These are phyloP conservation scores for Penicillium coffeae DNA, from an alignment of 495 filamentous ascomycete genomes.

Conservation along the genomic window DNA sequence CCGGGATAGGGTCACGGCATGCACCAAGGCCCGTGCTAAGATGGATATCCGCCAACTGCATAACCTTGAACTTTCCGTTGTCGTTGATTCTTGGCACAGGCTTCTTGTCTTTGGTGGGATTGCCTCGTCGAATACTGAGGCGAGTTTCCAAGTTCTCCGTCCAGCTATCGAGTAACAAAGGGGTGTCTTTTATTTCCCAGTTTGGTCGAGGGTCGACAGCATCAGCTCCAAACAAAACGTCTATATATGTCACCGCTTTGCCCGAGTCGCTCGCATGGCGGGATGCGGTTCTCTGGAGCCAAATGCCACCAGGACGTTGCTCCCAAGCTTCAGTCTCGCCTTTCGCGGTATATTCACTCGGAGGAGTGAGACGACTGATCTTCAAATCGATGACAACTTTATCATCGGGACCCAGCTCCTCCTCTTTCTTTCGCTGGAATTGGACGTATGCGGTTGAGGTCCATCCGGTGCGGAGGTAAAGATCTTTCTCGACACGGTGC, in stretches of 20 bases:
- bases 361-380: slow-evolving; percentile 73
- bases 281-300: slow-evolving; percentile 78
- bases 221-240: slow-evolving; percentile 90
- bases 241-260: slow-evolving; percentile 74
- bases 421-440: slow-evolving; percentile 81
- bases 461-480: slow-evolving; percentile 73
- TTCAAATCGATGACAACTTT: slow-evolving; percentile 80
- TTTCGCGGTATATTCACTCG: slow-evolving; percentile 50
- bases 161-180: slow-evolving; percentile 61
- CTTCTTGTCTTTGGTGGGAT: slow-evolving; percentile 52
- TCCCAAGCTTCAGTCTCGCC: slow-evolving; percentile 73
- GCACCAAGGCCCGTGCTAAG: slow-evolving; percentile 80
- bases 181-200: slow-evolving; percentile 72
- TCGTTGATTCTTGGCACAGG: slow-evolving; percentile 73
- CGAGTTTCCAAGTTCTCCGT: slow-evolving; percentile 62
- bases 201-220: slow-evolving; percentile 81
- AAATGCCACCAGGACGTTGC: slow-evolving; percentile 70
- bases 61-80: slow-evolving; percentile 94
- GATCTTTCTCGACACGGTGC: slow-evolving; percentile 87
- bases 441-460: slow-evolving; percentile 78
- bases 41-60: slow-evolving; percentile 91
- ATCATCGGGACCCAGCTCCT: slow-evolving; percentile 71
- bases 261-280: slow-evolving; percentile 75
- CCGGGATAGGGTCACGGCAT: slow-evolving; percentile 80
- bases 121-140: slow-evolving; percentile 72